A percentile compares a stretch with the other conserved stretches of the same genome.
phyloP scores from a whole-genome alignment of 148 eudicot species.

The Suaeda aralocaspica region DNA sequence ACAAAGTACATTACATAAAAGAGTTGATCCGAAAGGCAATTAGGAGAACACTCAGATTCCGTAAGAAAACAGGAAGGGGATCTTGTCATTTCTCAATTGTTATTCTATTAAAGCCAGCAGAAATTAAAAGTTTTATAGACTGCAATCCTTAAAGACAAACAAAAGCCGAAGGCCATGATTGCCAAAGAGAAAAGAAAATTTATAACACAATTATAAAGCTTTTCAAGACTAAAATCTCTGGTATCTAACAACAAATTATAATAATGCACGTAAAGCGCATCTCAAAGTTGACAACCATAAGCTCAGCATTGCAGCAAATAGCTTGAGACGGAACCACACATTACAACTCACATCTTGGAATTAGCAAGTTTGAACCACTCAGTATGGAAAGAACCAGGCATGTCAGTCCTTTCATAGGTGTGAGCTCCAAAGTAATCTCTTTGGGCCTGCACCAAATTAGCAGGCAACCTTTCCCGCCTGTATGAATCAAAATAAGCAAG shows the following conservation, averaged over 20 bases:
- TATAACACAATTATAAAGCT: conserved; percentile 8
- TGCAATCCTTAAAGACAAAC: not conserved
- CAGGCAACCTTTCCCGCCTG: conserved; percentile 75
- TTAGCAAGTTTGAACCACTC: conserved; percentile 91
- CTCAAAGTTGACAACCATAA: conserved; percentile 10
- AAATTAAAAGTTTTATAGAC: not conserved
- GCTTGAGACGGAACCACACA: conserved; percentile 1
- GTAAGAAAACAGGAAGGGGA: not conserved
- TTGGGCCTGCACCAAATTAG: conserved; percentile 91
- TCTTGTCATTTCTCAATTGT: not conserved
- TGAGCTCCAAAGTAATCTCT: conserved; percentile 93
- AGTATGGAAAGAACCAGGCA: conserved; percentile 76
- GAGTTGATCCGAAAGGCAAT: not conserved
- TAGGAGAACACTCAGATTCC: not conserved
- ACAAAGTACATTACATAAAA: not conserved
- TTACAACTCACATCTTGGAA: conserved; percentile 42
- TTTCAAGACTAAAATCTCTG: conserved; percentile 1
- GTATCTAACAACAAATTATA: not conserved
- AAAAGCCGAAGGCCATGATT: not conserved
- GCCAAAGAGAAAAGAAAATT: not conserved
- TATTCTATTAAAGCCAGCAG: not conserved
- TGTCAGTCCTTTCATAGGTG: conserved; percentile 82
- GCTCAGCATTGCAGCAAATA: conserved; percentile 1
- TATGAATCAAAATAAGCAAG: conserved; percentile 94
- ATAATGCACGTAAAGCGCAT: not conserved